A percentile compares a stretch with the other conserved stretches of the same genome.
These are phyloP conservation scores for Rhodomyrtus psidioides DNA, from an alignment of 441 rosid species.

Conservation along the genomic window DNA sequence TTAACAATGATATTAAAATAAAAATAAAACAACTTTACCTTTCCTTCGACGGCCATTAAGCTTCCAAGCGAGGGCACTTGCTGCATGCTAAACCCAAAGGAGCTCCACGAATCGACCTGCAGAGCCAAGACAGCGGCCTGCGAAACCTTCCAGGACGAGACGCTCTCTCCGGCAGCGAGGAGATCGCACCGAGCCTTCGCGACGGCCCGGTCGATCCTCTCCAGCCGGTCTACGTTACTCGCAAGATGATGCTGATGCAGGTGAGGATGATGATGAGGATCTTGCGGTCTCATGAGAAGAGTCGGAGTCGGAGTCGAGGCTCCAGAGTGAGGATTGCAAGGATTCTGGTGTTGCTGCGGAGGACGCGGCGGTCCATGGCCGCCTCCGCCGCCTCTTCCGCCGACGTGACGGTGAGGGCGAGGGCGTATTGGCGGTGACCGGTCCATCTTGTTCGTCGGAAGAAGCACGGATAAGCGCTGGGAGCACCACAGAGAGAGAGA, in stretches of 20 bases:
- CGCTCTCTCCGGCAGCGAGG: neutral
- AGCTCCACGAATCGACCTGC: neutral
- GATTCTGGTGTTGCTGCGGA: neutral
- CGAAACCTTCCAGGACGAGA: conserved; percentile 2
- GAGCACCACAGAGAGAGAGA: neutral
- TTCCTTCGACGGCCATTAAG: neutral
- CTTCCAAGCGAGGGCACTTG: neutral
- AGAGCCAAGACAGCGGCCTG: neutral
- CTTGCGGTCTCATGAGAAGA: neutral
- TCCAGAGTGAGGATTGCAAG: neutral
- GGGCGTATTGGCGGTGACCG: neutral
- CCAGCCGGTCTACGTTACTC: neutral
- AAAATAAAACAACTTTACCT: neutral
- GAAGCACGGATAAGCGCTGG: neutral
- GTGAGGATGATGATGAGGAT: neutral
- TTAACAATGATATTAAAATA: neutral
- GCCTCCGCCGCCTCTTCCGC: neutral
- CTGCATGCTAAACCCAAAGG: neutral
- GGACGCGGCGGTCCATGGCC: neutral
- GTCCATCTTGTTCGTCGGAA: neutral
- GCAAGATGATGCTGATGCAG: neutral
- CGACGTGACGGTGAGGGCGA: neutral
- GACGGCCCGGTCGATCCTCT: neutral
- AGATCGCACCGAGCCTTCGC: neutral
- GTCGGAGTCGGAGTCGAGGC: neutral